Base-by-base conservation (phyloP, 179 eudicot genomes). In the Silene noctiflora region DNA sequence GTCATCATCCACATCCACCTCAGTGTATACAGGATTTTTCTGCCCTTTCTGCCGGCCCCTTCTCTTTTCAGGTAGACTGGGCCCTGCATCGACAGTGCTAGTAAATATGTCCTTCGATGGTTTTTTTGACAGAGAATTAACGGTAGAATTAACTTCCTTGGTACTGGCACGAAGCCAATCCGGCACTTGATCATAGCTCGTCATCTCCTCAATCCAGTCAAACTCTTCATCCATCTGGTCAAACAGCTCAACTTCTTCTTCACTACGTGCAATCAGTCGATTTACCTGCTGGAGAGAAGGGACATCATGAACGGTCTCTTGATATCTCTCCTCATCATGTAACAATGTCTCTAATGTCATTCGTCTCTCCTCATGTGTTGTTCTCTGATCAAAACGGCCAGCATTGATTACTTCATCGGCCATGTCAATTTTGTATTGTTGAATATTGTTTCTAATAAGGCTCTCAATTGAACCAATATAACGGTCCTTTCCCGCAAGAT, bases 341-440 rank as follows among this genome's bases (percentile, higher is more conserved):
- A 96, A 84, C 71, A 96, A 80, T 21, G 97, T 87, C 82, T 96
- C 99, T 63, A 96, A 82, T 44, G 99, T 96, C 86, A 93, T 39
- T 14, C 99, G 90, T 71, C 99, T 87, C 87, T 96, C 99, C 83
- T 96, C 99, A 67, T 96, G 99, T 24, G 99, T 96, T 7, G 99
- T 96, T 79, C 98, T 87, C 82, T 96, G 99, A 86, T 96, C 98
- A 86, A 96, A 96, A 70, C 99, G 91, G 55, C 99, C 99, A 46
- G 98, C 99, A 84, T 96, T 96, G 74, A 96, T 96, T 56, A 96
- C 99, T 83, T 96, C 99, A 85, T 95, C 99, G 10, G 99, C 99
- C 99, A 95, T 95, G 59, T 95, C 99, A 78, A 95, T 95, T 88
- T 96, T 96, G 77, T 93, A 96, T 70, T 96, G 99, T 74, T 96